Percentiles rank a stretch among this genome's conserved stretches.
These are phyloP conservation scores for Phytophthora cryptogea DNA, from an alignment of 352 stramenopile species.

Conservation along the genomic window DNA sequence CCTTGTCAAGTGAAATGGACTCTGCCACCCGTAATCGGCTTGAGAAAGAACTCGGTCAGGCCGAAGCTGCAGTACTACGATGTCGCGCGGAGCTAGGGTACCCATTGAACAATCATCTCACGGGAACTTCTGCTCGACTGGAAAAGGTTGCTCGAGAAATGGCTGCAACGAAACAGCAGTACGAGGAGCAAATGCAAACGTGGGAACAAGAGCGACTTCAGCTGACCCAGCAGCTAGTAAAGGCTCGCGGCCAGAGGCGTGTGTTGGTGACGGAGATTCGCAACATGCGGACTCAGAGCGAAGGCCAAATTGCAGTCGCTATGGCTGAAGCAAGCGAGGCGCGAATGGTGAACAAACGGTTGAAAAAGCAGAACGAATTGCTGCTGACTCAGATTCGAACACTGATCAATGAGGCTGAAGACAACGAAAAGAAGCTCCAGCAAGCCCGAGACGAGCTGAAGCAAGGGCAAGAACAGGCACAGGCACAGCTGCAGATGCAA, in stretches of 20 bases:
- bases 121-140: slow-evolving; percentile 68
- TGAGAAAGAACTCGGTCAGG: slow-evolving; percentile 75
- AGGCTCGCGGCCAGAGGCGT: slow-evolving; percentile 77
- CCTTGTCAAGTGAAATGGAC: slow-evolving; percentile 51
- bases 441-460: slow-evolving; percentile 27
- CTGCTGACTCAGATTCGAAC: slow-evolving; percentile 79
- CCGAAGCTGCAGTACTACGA: slow-evolving; percentile 68
- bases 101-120: slow-evolving; percentile 74
- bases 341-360: slow-evolving; percentile 84
- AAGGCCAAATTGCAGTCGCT: slow-evolving; percentile 77
- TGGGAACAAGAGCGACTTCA: slow-evolving; percentile 56
- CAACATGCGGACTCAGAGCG: slow-evolving; percentile 77
- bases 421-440: slow-evolving; percentile 47
- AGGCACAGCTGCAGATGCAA: not conserved
- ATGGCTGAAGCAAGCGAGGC: slow-evolving; percentile 84
- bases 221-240: slow-evolving; percentile 74
- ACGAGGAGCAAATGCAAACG: slow-evolving; percentile 65
- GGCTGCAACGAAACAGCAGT: slow-evolving; percentile 66
- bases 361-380: slow-evolving; percentile 87
- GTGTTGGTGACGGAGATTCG: slow-evolving; percentile 79
- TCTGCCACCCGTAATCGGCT: slow-evolving; percentile 45
- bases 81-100: slow-evolving; percentile 81
- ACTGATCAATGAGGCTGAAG: slow-evolving; percentile 64
- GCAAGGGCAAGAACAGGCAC: slow-evolving; percentile 12
- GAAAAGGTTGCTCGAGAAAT: slow-evolving; percentile 82